Conservation (phyloP, 2,329 filamentous ascomycete species). For the Colletotrichum tofieldiae region DNA sequence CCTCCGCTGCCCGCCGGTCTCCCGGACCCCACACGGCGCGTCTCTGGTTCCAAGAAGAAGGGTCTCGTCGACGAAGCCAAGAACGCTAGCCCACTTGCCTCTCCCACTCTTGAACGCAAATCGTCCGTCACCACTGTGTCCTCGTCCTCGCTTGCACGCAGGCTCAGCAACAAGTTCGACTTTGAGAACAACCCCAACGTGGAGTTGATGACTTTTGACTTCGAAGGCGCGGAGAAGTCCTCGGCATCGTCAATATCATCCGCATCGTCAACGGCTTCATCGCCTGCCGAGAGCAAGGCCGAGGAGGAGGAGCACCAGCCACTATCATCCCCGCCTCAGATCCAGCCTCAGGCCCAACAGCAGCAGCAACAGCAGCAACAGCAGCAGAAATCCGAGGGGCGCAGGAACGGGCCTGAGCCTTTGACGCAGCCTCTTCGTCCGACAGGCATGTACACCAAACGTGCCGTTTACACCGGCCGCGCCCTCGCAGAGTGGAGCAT, state of each 20-base stretch:
- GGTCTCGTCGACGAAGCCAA: constrained; percentile 67
- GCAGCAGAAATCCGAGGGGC: constrained; percentile 44
- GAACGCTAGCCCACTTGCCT: constrained; percentile 61
- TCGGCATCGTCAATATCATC: constrained; percentile 37
- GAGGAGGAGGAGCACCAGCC: constrained; percentile 48
- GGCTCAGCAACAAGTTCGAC: constrained; percentile 43
- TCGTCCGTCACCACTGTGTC: constrained; percentile 42
- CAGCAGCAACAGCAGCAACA: constrained; percentile 37
- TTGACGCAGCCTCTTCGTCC: constrained; percentile 64
- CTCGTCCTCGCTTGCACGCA: constrained; percentile 35
- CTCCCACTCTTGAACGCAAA: constrained; percentile 49
- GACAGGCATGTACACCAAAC: constrained; percentile 59
- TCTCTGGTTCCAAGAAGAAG: constrained; percentile 62
- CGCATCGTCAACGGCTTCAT: constrained; percentile 27
- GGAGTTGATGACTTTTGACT: constrained; percentile 39
- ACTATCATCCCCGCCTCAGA: constrained; percentile 42
- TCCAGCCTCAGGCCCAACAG: constrained; percentile 44
- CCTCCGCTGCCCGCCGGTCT: constrained; percentile 55
- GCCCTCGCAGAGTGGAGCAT: constrained; percentile 85
- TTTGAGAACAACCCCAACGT: constrained; percentile 33
- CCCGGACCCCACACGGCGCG: constrained; percentile 62
- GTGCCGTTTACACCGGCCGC: constrained; percentile 76
- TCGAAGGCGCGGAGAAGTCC: constrained; percentile 31
- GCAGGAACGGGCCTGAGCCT: constrained; percentile 48
- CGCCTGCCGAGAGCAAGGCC: constrained; percentile 28